Evolutionary conservation across 73 alveolate genomes (phyloP), one percentile per base, ranked within the genome.

Genomic region (Paramecium bursaria): DNA sequence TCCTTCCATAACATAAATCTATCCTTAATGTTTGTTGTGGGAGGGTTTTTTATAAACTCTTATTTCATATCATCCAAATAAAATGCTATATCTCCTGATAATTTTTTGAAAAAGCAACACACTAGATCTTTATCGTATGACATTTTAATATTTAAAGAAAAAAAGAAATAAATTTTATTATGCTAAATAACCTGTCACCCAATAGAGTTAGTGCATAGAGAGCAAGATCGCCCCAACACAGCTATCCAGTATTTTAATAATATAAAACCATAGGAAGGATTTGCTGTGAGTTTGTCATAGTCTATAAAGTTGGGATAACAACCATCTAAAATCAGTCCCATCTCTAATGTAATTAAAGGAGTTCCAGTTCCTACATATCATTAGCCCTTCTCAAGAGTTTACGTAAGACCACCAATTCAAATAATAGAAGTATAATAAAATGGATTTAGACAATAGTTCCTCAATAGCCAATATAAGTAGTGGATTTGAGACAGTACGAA

Each of bases 1-100:
- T 67, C 82, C 44, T 67, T 67, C 82, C 82, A 67, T 67, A 35
- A 17, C 82, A 67, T n/a, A 26, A 67, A 44, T 35, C 82, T 67
- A 4, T 67, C 82, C 22, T 67, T 67, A 9, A 67, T 67, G 22
- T 67, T 67, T 39, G 82, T 67, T 67, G 49, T 2, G 2, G 82
- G 55, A 35, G 82, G 82, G 23, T 31, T 33, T 19, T 67, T 67
- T n/a, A 47, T 47, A 19, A 67, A 67, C 17, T 67, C 82, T 1
- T 42, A 67, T 67, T 67, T 67, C 82, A 67, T 67, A 21, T 67
- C 82, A 35, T 67, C 82, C 11, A 67, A 42, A 39, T 39, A 39
- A 39, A 39, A 39, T 7, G 49, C 49, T 39, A 39, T 11, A 39
- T 39, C 49, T 39, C 49, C 49, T 39, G 49, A 5, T 39, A 39